A percentile compares a stretch with the other conserved stretches of the same genome.
phyloP scores from a whole-genome alignment of 768 basidiomycete species.

The Auriscalpium microsporum region DNA sequence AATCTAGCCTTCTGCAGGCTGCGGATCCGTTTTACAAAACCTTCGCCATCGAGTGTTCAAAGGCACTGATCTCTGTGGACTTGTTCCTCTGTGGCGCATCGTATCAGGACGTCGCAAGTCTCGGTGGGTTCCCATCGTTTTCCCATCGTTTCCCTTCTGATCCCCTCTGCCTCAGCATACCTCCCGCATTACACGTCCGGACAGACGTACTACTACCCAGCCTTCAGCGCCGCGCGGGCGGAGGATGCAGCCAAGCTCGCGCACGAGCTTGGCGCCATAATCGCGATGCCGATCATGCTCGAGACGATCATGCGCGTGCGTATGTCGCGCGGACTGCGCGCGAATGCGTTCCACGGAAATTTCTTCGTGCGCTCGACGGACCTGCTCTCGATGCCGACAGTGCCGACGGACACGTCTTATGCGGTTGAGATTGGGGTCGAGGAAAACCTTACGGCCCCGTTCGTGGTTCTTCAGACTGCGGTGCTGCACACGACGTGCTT shows the following conservation, averaged over 20 bases:
- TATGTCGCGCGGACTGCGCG: slow-evolving; percentile 57
- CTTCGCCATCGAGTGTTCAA: slow-evolving; percentile 96
- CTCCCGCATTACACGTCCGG: slow-evolving; percentile 97
- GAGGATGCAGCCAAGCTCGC: slow-evolving; percentile 99
- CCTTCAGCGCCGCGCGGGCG: slow-evolving; percentile 88
- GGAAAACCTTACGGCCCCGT: slow-evolving; percentile 38
- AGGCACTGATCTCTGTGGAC: slow-evolving; percentile 94
- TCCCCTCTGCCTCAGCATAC: slow-evolving; percentile 45
- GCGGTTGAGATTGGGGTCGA: slow-evolving; percentile 50
- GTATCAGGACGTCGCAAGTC: slow-evolving; percentile 95
- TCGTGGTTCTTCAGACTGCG: slow-evolving; percentile 47
- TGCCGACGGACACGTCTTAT: slow-evolving; percentile 49
- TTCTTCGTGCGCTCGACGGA: slow-evolving; percentile 53
- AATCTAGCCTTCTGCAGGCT: slow-evolving; percentile 88
- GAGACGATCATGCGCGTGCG: slow-evolving; percentile 98
- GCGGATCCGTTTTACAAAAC: slow-evolving; percentile 96
- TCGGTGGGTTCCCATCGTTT: slow-evolving; percentile 44
- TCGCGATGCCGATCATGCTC: slow-evolving; percentile 90
- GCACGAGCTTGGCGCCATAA: slow-evolving; percentile 88
- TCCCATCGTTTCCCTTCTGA: not conserved
- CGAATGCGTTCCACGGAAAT: slow-evolving; percentile 53
- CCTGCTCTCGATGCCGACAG: slow-evolving; percentile 44
- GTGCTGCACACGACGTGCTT: slow-evolving; percentile 47
- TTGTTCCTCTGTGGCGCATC: slow-evolving; percentile 96
- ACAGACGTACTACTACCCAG: slow-evolving; percentile 96